Evolutionary conservation across 441 rosid genomes (phyloP).

Genomic region (Adansonia rubrostipa): DNA sequence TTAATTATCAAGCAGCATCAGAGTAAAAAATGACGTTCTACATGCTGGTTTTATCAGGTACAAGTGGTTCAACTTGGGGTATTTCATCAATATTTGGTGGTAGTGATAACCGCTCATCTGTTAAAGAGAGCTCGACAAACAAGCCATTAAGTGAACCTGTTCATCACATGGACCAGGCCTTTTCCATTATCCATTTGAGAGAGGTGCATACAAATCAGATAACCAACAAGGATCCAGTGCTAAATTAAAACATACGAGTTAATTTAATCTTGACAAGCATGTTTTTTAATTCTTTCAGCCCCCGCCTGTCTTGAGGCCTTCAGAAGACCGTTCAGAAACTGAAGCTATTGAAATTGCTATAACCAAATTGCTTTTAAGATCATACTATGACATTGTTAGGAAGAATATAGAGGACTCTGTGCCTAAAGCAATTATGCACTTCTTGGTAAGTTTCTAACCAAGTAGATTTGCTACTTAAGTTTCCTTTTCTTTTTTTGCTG

Average conservation of each 20-base stretch:
- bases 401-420: slow-evolving; percentile 85
- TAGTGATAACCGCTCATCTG: slow-evolving; percentile 54
- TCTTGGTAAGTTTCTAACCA: slow-evolving; percentile 62
- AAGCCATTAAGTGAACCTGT: slow-evolving; percentile 56
- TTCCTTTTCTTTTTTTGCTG: neutral
- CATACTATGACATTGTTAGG: slow-evolving; percentile 91
- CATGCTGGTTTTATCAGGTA: slow-evolving; percentile 39
- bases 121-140: slow-evolving; percentile 57
- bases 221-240: slow-evolving; percentile 21
- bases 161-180: slow-evolving; percentile 50
- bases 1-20: neutral
- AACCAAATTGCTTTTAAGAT: slow-evolving; percentile 77
- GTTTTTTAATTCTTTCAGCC: slow-evolving; percentile 56
- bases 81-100: slow-evolving; percentile 86
- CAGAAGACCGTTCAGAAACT: slow-evolving; percentile 76
- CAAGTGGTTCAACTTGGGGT: slow-evolving; percentile 77
- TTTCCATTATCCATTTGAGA: slow-evolving; percentile 74
- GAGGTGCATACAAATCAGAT: slow-evolving; percentile 56
- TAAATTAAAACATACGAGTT: neutral
- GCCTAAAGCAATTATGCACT: slow-evolving; percentile 97
- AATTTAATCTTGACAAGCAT: neutral
- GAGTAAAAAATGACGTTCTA: neutral
- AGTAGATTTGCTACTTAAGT: neutral
- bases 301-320: slow-evolving; percentile 76
- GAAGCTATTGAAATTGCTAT: slow-evolving; percentile 78